phyloP scores from a whole-genome alignment of 177 flowering plant genomes.

The Vitis hybrid region DNA sequence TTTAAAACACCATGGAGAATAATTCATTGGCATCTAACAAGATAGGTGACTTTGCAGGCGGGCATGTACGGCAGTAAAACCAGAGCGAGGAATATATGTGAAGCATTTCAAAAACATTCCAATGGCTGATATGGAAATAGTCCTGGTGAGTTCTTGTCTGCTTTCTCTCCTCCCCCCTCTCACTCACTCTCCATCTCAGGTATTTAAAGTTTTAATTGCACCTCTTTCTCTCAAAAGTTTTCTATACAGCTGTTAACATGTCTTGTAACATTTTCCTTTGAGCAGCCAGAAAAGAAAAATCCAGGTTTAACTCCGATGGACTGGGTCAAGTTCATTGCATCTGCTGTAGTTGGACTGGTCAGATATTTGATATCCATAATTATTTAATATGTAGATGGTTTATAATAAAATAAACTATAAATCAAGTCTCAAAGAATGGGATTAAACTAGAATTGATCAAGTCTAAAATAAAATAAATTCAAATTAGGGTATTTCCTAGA shows the following conservation, averaged over 20 bases:
- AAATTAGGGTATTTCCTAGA: too few species aligned
- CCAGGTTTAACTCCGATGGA: slow-evolving; percentile 98
- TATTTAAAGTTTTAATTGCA: neutral
- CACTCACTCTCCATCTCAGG: neutral
- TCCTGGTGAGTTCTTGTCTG: slow-evolving; percentile 59
- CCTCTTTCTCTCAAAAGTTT: neutral
- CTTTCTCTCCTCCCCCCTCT: neutral
- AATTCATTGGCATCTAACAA: neutral
- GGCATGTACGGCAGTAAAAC: slow-evolving; percentile 48
- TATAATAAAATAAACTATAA: too few species aligned
- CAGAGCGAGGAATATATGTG: slow-evolving; percentile 75
- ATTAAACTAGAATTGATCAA: too few species aligned
- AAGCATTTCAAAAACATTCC: slow-evolving; percentile 98
- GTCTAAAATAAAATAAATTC: too few species aligned
- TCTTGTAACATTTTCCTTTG: slow-evolving; percentile 10
- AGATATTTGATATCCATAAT: slow-evolving; percentile 22
- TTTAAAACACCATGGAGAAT: neutral
- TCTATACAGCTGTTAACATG: slow-evolving; percentile 6
- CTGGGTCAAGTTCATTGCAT: slow-evolving; percentile 81
- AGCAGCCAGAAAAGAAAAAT: slow-evolving; percentile 96
- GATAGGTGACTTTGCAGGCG: slow-evolving; percentile 40
- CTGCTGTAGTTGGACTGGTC: slow-evolving; percentile 92
- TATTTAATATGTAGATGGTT: neutral
- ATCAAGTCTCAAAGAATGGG: too few species aligned
- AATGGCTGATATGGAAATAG: slow-evolving; percentile 99